Base-by-base conservation (phyloP, 306 rosid species). In the Rosa chinensis region DNA sequence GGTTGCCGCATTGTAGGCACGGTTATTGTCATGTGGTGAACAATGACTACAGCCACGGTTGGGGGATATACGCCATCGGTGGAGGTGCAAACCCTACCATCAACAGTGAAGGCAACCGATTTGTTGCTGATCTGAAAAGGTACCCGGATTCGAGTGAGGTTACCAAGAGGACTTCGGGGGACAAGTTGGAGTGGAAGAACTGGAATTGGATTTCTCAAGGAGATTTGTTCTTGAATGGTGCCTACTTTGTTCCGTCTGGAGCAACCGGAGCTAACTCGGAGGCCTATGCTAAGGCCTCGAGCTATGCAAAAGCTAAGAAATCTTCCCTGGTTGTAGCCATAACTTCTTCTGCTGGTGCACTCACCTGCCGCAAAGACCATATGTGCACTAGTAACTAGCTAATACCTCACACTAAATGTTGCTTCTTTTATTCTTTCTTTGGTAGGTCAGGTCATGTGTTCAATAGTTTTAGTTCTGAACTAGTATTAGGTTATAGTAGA, bases 231-330 rank as follows among this genome's bases (percentile, higher is more conserved):
- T 32, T 63, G 43, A 63, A 63, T 28, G 68, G 68, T 32, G 42
- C 68, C 42, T 63, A 28, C 67, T 61, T 61, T 2, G 68, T 63
- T 28, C 10, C 7, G 9, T 63, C 68, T 63, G 43, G 68, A 10
- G 67, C 18, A 10, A 10, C 17, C 18, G 39, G 67, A 61, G 67
- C 42, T 32, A 5, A 63, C 43, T 11, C 68, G 9, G 68, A 5
- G 20, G 68, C 68, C 67, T 63, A 63, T 63, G 68, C 68, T 28
- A 28, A 63, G 43, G 68, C 68, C 20, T 63, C 68, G 10, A 63
- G 68, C 10, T 1, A 63, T 13, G n/a, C 3, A 20, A 13, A 14
- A 32, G 68, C 43, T 14, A 37, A 32, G 43, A 32, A 6, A 32
- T 13, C 68, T 11, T 63, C 68, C 68, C 32, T 5, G 40, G 68